Percentiles rank a stretch among this genome's conserved stretches.
These are phyloP conservation scores for Herpomyces periplanetae DNA, from an alignment of 2,329 filamentous ascomycete species.

Conservation along the genomic window DNA sequence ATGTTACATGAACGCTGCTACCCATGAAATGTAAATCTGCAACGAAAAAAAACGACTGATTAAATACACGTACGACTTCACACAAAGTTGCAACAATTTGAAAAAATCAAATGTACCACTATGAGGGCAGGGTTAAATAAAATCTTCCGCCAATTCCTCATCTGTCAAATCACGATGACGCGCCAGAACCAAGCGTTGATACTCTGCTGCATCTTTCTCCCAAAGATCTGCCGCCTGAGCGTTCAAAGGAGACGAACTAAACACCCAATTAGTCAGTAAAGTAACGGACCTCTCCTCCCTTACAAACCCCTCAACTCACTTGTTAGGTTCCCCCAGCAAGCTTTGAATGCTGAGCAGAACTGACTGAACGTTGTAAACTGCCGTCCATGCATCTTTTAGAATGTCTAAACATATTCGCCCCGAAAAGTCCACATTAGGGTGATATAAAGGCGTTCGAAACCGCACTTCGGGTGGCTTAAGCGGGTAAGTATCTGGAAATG, in stretches of 20 bases:
- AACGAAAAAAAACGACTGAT: no score
- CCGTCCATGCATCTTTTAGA: constrained; percentile 94
- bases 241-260: constrained; percentile 61
- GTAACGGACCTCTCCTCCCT: no score
- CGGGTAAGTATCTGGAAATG: constrained; percentile 69
- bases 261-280: constrained; percentile 3
- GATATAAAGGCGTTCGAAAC: constrained; percentile 96
- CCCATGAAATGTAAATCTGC: no score
- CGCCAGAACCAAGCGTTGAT: constrained; percentile 30
- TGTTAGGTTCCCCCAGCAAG: constrained; percentile 81
- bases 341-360: constrained; percentile 78
- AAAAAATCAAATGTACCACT: no score
- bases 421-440: constrained; percentile 91
- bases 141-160: no score
- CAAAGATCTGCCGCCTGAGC: constrained; percentile 83
- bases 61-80: no score
- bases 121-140: no score
- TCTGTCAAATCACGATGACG: constrained; percentile 17
- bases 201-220: constrained; percentile 56
- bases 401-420: constrained; percentile 92
- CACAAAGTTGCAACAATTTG: no score
- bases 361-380: constrained; percentile 80
- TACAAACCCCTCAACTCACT: no score
- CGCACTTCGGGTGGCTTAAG: constrained; percentile 63
- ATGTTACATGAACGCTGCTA: no score